Conservation (phyloP, 768 basidiomycete genomes). For the Calocybe cyanea region DNA sequence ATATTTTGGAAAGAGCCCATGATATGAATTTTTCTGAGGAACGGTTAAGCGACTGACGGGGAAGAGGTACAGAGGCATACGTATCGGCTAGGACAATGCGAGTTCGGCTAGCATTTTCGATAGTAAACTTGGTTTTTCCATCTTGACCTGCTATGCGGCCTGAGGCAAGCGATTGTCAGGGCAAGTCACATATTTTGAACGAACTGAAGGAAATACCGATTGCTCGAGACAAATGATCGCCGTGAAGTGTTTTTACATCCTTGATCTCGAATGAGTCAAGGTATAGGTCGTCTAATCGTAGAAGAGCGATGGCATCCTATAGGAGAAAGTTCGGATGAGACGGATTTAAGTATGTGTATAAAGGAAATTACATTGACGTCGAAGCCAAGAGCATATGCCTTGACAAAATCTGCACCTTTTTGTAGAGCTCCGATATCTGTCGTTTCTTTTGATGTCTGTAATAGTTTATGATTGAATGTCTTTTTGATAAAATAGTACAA, state of each 20-base stretch:
- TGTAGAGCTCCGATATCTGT: constrained; percentile 91
- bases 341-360: background rate
- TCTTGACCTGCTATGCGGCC: constrained; percentile 98
- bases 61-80: constrained; percentile 42
- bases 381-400: constrained; percentile 92
- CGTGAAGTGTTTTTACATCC: constrained; percentile 96
- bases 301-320: constrained; percentile 92
- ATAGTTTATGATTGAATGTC: too few relatives aligned
- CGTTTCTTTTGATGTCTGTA: constrained; percentile 94
- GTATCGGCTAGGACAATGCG: constrained; percentile 98
- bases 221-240: constrained; percentile 96
- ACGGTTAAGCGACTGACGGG: constrained; percentile 3
- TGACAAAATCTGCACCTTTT: constrained; percentile 96
- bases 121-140: constrained; percentile 98
- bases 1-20: constrained; percentile 99
- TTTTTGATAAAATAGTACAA: too few relatives aligned
- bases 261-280: constrained; percentile 99
- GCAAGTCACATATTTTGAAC: background rate
- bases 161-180: constrained; percentile 24
- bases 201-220: constrained; percentile 55
- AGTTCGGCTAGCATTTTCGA: constrained; percentile 94
- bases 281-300: constrained; percentile 94
- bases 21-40: constrained; percentile 91
- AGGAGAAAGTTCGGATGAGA: constrained; percentile 2
- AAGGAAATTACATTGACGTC: constrained; percentile 71